Evolutionary conservation across 1,139 yeast genomes (phyloP).

Genomic region (Pichia sorboxylosa): DNA sequence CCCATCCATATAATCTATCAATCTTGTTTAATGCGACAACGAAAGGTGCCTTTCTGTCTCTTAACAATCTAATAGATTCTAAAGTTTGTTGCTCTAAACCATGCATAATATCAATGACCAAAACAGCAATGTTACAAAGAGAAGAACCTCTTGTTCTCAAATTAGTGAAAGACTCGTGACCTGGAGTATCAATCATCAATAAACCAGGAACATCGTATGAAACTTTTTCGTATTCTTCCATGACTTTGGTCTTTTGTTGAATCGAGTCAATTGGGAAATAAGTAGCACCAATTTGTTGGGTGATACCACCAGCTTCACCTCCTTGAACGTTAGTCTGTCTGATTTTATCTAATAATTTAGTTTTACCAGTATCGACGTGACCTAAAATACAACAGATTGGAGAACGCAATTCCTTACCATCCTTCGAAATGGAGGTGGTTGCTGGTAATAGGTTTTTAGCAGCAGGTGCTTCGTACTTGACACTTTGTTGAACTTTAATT

Average conservation of each 20-base stretch:
- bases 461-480: slow-evolving; percentile 13
- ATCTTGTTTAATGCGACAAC: slow-evolving; percentile 94
- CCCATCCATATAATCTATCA: slow-evolving; percentile 96
- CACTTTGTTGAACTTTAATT: slow-evolving; percentile 14
- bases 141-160: slow-evolving; percentile 98
- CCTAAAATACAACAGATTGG: slow-evolving; percentile 99
- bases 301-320: slow-evolving; percentile 99
- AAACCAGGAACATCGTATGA: slow-evolving; percentile 94
- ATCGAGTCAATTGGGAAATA: slow-evolving; percentile 96
- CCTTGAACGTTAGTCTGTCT: slow-evolving; percentile 99
- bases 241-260: slow-evolving; percentile 78
- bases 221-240: slow-evolving; percentile 78
- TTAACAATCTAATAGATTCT: slow-evolving; percentile 80
- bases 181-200: slow-evolving; percentile 94
- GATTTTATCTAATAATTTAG: slow-evolving; percentile 87
- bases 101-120: slow-evolving; percentile 97
- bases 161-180: slow-evolving; percentile 98
- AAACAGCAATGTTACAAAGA: slow-evolving; percentile 94
- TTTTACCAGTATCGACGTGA: slow-evolving; percentile 99
- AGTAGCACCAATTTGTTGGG: slow-evolving; percentile 99
- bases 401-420: slow-evolving; percentile 59
- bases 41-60: slow-evolving; percentile 97
- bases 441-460: slow-evolving; percentile 15
- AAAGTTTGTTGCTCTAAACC: slow-evolving; percentile 96
- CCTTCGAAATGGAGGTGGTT: slow-evolving; percentile 12